phyloP scores from a whole-genome alignment of 2,329 filamentous ascomycete species.

The Claviceps sp. region DNA sequence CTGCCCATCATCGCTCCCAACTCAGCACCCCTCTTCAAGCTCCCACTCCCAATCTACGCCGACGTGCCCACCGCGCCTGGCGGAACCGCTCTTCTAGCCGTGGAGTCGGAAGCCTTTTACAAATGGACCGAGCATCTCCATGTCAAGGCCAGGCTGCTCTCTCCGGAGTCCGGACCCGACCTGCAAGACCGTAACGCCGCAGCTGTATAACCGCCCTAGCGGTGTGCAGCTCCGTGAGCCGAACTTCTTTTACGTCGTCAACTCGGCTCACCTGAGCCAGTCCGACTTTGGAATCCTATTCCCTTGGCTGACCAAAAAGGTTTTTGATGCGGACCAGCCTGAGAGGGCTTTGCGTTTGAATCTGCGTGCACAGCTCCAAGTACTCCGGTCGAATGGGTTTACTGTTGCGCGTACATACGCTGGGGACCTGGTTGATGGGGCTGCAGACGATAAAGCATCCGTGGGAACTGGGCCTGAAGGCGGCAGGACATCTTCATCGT shows the following conservation, averaged over 20 bases:
- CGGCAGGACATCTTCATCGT: slow-evolving; percentile 1
- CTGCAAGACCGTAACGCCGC: slow-evolving; percentile 25
- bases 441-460: slow-evolving; percentile 23
- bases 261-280: slow-evolving; percentile 70
- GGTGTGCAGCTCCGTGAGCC: slow-evolving; percentile 36
- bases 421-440: slow-evolving; percentile 36
- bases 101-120: slow-evolving; percentile 66
- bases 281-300: slow-evolving; percentile 76
- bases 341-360: slow-evolving; percentile 47
- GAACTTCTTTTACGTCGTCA: slow-evolving; percentile 59
- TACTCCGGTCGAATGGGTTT: slow-evolving; percentile 37
- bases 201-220: slow-evolving; percentile 27
- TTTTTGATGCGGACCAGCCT: slow-evolving; percentile 44
- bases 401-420: slow-evolving; percentile 35
- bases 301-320: slow-evolving; percentile 50
- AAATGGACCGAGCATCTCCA: slow-evolving; percentile 65
- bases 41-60: slow-evolving; percentile 59
- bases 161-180: slow-evolving; percentile 42
- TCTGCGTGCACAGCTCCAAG: slow-evolving; percentile 42
- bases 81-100: slow-evolving; percentile 48
- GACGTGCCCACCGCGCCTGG: slow-evolving; percentile 34
- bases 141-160: slow-evolving; percentile 52
- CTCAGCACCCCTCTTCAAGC: slow-evolving; percentile 51
- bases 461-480: slow-evolving; percentile 8
- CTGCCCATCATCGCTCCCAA: slow-evolving; percentile 53